phyloP scores from a whole-genome alignment of 192 early-diverging fungal genomes.

The Allomyces macrogynus region DNA sequence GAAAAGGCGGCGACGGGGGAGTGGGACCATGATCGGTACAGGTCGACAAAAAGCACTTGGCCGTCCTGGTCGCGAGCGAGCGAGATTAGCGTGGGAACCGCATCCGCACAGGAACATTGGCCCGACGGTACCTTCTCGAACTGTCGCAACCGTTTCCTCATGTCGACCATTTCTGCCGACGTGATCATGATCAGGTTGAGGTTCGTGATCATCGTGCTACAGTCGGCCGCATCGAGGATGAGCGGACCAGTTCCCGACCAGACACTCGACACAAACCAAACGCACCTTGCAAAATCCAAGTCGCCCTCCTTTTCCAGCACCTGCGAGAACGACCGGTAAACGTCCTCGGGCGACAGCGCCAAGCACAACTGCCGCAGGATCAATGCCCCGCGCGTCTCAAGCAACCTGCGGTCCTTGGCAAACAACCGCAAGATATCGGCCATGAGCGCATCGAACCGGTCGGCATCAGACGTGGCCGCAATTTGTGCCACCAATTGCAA shows the following conservation, averaged over 20 bases:
- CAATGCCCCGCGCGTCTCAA: conserved; percentile 75
- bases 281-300: conserved; percentile 11
- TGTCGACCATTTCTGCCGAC: conserved; percentile 64
- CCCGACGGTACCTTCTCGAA: too few relatives aligned
- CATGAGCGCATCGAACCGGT: conserved; percentile 66
- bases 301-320: conserved; percentile 55
- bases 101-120: too few relatives aligned
- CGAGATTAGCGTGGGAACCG: too few relatives aligned
- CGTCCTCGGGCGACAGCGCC: conserved; percentile 72
- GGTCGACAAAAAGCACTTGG: conserved; percentile 54
- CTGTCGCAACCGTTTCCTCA: conserved; percentile 41
- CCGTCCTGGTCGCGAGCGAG: conserved; percentile 27
- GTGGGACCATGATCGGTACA: conserved; percentile 93
- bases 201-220: conserved; percentile 89
- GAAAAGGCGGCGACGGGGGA: conserved; percentile 86
- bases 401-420: conserved; percentile 60
- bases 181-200: conserved; percentile 92
- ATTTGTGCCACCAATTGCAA: conserved; percentile 89
- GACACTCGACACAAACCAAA: not conserved
- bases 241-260: not conserved
- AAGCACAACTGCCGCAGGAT: conserved; percentile 87
- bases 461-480: conserved; percentile 46
- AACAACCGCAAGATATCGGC: conserved; percentile 75
- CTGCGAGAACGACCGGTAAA: conserved; percentile 70
- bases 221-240: not conserved